Evolutionary conservation across 2,329 filamentous ascomycete species (phyloP).

Genomic region (Bipolaris oryzae): DNA sequence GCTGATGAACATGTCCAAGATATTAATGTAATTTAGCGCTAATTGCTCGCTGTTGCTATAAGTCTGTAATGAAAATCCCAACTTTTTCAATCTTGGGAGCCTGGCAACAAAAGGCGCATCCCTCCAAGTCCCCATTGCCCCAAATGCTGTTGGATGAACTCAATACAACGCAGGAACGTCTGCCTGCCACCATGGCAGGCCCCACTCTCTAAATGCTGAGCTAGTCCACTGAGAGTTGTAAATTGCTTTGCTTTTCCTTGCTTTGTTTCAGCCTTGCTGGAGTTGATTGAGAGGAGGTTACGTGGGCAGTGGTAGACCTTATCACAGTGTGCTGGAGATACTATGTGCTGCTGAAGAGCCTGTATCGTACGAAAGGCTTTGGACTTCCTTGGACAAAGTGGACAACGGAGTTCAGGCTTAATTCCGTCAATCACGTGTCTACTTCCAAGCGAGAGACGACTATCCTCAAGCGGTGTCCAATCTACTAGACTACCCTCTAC

Average conservation of each 20-base stretch:
- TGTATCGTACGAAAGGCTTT: conserved; percentile 2
- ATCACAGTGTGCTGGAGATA: background rate
- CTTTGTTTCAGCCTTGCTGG: background rate
- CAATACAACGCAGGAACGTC: conserved; percentile 10
- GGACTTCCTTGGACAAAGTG: background rate
- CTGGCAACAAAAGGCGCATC: conserved; percentile 12
- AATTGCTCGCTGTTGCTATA: background rate
- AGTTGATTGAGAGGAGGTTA: background rate
- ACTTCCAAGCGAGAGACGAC: background rate
- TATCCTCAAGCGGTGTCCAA: conserved; percentile 5
- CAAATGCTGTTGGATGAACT: conserved; percentile 12
- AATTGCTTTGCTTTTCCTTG: conserved; percentile 11
- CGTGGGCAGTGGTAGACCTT: conserved; percentile 1
- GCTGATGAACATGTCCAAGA: no score
- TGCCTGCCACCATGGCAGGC: conserved; percentile 9
- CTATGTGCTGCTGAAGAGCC: background rate
- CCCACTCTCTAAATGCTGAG: conserved; percentile 15
- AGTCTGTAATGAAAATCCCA: background rate
- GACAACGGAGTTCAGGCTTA: conserved; percentile 1
- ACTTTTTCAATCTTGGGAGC: background rate
- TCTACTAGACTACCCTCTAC: background rate
- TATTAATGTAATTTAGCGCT: no score
- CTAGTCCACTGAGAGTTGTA: conserved; percentile 15
- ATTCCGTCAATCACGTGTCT: background rate
- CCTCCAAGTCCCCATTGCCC: conserved; percentile 12